Conservation (phyloP, 148 eudicot species). For the Chenopodium quinoa region DNA sequence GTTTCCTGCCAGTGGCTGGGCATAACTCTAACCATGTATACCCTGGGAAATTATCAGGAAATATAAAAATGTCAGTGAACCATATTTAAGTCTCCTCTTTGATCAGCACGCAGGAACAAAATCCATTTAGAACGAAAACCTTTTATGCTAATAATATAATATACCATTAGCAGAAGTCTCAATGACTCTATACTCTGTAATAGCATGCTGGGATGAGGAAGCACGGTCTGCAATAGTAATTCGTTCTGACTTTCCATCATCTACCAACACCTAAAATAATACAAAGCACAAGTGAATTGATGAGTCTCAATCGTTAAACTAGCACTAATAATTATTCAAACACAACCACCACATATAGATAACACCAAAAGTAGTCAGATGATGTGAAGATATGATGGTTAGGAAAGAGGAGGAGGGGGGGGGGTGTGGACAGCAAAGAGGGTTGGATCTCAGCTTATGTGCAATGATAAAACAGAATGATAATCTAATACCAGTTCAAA, state of each 20-base stretch:
- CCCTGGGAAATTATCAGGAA: conserved; percentile 44
- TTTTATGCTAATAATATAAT: background rate
- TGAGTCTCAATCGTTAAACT: background rate
- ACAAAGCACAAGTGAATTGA: conserved; percentile 18
- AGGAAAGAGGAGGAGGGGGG: background rate
- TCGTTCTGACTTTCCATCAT: conserved; percentile 88
- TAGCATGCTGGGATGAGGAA: conserved; percentile 68
- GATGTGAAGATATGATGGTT: background rate
- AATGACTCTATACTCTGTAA: conserved; percentile 80
- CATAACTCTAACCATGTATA: conserved; percentile 82
- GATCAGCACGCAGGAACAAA: background rate
- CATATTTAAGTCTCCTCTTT: background rate
- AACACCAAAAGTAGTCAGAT: background rate
- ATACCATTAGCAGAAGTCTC: conserved; percentile 61
- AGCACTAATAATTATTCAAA: background rate
- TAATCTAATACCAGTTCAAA: background rate
- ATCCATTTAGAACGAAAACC: background rate
- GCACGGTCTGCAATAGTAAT: conserved; percentile 51
- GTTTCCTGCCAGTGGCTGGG: conserved; percentile 93
- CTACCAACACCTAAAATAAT: conserved; percentile 59
- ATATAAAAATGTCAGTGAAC: background rate
- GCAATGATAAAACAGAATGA: background rate
- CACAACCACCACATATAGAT: background rate
- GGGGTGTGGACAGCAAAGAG: too few species aligned
- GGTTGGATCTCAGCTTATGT: background rate